Evolutionary conservation across 2,329 filamentous ascomycete genomes (phyloP).

Genomic region (Calonectria hawksworthii): DNA sequence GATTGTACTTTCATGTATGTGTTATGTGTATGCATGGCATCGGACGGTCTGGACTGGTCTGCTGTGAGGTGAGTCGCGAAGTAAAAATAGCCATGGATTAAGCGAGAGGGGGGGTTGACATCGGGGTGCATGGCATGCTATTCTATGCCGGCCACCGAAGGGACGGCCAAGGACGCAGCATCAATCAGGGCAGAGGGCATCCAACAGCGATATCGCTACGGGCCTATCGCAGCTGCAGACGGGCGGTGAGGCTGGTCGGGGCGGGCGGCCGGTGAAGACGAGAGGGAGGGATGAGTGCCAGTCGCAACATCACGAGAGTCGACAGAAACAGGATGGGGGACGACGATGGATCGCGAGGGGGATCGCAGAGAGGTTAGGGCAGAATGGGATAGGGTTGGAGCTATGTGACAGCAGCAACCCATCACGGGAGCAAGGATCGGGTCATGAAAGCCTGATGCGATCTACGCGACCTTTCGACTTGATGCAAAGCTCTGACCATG

Average conservation of each 20-base stretch:
- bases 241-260: constrained; percentile 37
- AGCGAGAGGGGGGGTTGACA: constrained; percentile 2
- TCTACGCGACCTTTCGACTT: constrained; percentile 12
- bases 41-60: constrained; percentile 17
- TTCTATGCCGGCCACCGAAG: constrained; percentile 9
- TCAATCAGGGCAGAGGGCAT: constrained; percentile 21
- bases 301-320: constrained; percentile 13
- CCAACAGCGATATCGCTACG: constrained; percentile 11
- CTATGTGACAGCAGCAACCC: not conserved
- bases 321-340: not conserved
- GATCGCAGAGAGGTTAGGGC: constrained; percentile 1
- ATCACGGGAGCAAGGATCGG: constrained; percentile 8
- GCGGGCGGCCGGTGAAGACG: constrained; percentile 29
- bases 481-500: constrained; percentile 16
- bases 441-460: constrained; percentile 15
- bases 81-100: constrained; percentile 24
- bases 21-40: constrained; percentile 16
- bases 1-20: constrained; percentile 2
- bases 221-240: constrained; percentile 37
- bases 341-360: not conserved
- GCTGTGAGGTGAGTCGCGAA: constrained; percentile 13
- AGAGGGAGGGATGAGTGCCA: constrained; percentile 7
- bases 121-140: constrained; percentile 5
- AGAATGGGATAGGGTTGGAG: constrained; percentile 6
- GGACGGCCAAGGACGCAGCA: constrained; percentile 17